Conservation (phyloP, 1,284 basidiomycete species). For the Cystobasidium pallidum region DNA sequence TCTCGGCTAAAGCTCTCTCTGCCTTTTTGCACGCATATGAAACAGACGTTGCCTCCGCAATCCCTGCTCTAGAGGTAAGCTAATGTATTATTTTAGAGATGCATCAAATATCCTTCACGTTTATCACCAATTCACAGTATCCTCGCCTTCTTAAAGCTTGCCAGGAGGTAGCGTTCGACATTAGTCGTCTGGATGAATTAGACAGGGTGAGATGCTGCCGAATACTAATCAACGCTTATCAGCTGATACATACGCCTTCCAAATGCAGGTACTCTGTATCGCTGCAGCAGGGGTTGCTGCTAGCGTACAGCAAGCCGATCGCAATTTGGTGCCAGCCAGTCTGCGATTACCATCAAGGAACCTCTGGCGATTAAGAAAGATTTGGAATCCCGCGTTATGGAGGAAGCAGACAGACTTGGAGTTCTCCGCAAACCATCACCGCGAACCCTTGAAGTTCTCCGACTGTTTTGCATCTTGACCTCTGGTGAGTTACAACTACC, state of each 20-base stretch:
- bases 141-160: constrained; percentile 3
- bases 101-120: too few species aligned
- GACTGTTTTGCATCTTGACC: constrained; percentile 23
- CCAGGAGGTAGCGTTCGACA: constrained; percentile 26
- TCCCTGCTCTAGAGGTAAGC: constrained; percentile 16
- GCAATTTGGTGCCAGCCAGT: constrained; percentile 5
- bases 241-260: not conserved
- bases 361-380: constrained; percentile 4
- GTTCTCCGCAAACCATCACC: constrained; percentile 23
- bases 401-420: constrained; percentile 26
- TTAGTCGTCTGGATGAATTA: constrained; percentile 21
- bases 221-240: not conserved
- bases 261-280: constrained; percentile 11
- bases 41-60: constrained; percentile 2
- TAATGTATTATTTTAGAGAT: too few species aligned
- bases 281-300: constrained; percentile 6
- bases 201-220: constrained; percentile 8
- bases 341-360: constrained; percentile 6
- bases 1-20: constrained; percentile 29
- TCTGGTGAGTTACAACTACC: constrained; percentile 1
- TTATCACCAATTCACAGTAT: constrained; percentile 5
- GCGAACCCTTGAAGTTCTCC: constrained; percentile 17
- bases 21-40: constrained; percentile 20
- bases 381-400: constrained; percentile 15
- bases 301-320: constrained; percentile 9